phyloP scores from a whole-genome alignment of 176 grass and related monocot species.

The Poa annua region DNA sequence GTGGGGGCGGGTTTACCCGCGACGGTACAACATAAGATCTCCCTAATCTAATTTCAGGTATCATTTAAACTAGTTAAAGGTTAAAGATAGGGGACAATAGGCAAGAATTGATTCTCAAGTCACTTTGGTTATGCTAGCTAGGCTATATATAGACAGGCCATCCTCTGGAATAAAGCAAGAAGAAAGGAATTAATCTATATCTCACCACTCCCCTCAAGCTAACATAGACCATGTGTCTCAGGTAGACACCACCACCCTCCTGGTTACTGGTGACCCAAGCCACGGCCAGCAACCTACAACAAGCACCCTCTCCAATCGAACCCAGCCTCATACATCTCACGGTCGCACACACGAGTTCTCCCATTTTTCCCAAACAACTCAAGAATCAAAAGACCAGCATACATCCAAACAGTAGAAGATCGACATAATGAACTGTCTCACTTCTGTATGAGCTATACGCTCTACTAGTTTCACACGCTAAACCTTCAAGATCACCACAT shows the following conservation, averaged over 20 bases:
- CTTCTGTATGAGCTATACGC: background rate
- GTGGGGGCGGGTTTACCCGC: background rate
- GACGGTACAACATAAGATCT: background rate
- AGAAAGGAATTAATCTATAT: background rate
- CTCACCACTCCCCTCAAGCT: background rate
- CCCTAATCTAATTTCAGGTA: background rate
- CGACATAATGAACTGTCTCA: background rate
- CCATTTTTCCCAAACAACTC: background rate
- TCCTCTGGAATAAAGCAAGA: constrained; percentile 4
- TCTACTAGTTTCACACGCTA: constrained; percentile 8
- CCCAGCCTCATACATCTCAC: background rate
- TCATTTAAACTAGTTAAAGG: background rate
- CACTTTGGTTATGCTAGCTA: background rate
- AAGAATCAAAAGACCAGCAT: background rate
- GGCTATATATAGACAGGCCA: background rate
- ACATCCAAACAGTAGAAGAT: background rate
- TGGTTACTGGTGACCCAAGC: background rate
- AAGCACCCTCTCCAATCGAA: background rate
- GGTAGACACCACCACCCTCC: background rate
- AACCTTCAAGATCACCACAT: background rate
- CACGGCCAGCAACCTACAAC: background rate
- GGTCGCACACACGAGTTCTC: background rate
- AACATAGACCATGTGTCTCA: background rate
- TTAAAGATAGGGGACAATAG: background rate
- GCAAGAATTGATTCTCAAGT: background rate